Evolutionary conservation across 2,329 filamentous ascomycete genomes (phyloP).

Genomic region (Pseudopyrenochaeta lycopersici): DNA sequence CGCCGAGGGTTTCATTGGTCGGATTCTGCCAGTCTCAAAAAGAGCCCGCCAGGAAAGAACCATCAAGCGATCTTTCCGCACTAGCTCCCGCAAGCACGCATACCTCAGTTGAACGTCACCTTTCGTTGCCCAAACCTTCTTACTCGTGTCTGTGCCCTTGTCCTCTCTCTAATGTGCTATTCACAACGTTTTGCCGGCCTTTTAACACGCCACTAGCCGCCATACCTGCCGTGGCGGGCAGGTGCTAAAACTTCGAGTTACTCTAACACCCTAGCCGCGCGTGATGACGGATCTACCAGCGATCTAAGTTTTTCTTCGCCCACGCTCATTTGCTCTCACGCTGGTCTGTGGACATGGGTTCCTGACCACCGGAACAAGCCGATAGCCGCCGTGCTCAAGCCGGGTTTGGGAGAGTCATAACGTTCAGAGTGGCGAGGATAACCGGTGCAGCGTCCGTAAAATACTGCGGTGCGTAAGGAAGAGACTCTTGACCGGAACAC

Average conservation of each 20-base stretch:
- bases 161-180: neutral
- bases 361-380: neutral
- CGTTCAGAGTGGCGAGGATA: neutral
- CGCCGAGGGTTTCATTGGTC: constrained; percentile 14
- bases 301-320: neutral
- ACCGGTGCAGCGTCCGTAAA: neutral
- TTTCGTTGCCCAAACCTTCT: neutral
- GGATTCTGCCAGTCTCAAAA: neutral
- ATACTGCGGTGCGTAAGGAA: neutral
- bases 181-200: neutral
- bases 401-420: neutral
- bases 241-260: neutral
- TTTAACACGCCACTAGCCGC: neutral
- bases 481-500: neutral
- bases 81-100: neutral
- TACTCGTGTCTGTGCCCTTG: neutral
- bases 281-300: neutral
- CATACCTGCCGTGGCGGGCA: neutral
- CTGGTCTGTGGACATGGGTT: neutral
- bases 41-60: neutral
- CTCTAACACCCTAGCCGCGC: neutral
- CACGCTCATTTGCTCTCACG: neutral
- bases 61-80: neutral
- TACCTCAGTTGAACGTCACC: neutral
- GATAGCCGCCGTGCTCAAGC: neutral